These are phyloP conservation scores for Pseudogymnoascus sp. DNA, from an alignment of 2,329 filamentous ascomycete genomes.

Conservation along the genomic window DNA sequence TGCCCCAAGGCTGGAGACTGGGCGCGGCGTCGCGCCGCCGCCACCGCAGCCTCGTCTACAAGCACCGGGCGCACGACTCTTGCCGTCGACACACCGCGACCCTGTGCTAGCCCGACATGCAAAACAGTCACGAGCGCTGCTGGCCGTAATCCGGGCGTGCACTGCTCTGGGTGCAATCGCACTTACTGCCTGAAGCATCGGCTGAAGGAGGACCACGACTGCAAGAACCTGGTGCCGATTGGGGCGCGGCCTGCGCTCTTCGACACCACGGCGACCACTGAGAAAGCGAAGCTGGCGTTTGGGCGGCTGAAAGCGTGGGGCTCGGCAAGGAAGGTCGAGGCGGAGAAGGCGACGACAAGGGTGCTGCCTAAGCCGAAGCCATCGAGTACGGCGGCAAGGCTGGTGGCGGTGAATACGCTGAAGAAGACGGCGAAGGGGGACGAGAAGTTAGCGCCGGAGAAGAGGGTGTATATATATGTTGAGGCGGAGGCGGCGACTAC, in stretches of 20 bases:
- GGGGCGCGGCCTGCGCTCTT: slow-evolving; percentile 41
- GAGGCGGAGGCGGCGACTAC: slow-evolving; percentile 85
- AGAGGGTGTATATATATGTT: slow-evolving; percentile 82
- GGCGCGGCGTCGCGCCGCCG: slow-evolving; percentile 49
- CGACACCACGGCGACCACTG: slow-evolving; percentile 40
- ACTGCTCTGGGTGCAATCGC: slow-evolving; percentile 63
- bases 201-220: slow-evolving; percentile 74
- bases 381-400: slow-evolving; percentile 52
- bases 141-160: slow-evolving; percentile 47
- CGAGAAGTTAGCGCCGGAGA: slow-evolving; percentile 67
- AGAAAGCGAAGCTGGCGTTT: slow-evolving; percentile 66
- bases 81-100: slow-evolving; percentile 52
- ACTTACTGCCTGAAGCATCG: slow-evolving; percentile 74
- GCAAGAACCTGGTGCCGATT: slow-evolving; percentile 60
- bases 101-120: slow-evolving; percentile 59
- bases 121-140: slow-evolving; percentile 59
- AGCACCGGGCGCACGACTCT: slow-evolving; percentile 38
- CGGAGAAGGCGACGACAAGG: slow-evolving; percentile 35
- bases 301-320: slow-evolving; percentile 75
- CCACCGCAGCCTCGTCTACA: slow-evolving; percentile 47
- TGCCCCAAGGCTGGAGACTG: slow-evolving; percentile 54
- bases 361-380: slow-evolving; percentile 56
- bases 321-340: slow-evolving; percentile 58
- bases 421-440: slow-evolving; percentile 90
- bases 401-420: slow-evolving; percentile 65